These are phyloP conservation scores for Daedaleopsis sinensis DNA, from an alignment of 768 basidiomycete genomes.

Conservation along the genomic window DNA sequence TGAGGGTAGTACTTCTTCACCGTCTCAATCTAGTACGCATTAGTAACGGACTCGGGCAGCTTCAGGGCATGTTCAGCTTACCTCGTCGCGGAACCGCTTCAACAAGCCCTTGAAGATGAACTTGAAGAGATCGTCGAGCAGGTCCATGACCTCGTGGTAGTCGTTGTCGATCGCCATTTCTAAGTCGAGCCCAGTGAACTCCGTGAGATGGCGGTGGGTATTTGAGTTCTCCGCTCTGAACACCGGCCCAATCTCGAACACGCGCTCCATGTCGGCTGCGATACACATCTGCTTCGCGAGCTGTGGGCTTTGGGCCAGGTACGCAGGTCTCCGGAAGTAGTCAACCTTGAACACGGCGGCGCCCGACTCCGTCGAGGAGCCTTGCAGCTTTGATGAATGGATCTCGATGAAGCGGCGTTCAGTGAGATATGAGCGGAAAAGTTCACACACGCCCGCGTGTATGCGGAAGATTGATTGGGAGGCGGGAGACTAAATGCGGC, in stretches of 20 bases:
- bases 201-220: conserved; percentile 97
- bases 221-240: conserved; percentile 98
- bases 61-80: conserved; percentile 38
- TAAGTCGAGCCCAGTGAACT: conserved; percentile 97
- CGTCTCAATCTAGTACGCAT: conserved; percentile 33
- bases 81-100: conserved; percentile 76
- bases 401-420: conserved; percentile 86
- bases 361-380: conserved; percentile 93
- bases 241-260: conserved; percentile 95
- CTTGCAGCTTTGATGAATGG: conserved; percentile 95
- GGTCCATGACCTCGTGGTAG: conserved; percentile 95
- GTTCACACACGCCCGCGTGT: conserved; percentile 81
- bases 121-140: conserved; percentile 85
- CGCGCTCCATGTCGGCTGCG: conserved; percentile 96
- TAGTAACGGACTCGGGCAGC: neutral
- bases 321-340: conserved; percentile 96
- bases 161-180: conserved; percentile 99
- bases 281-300: conserved; percentile 99
- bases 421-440: conserved; percentile 85
- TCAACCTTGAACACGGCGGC: conserved; percentile 97
- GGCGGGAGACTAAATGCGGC: conserved; percentile 51
- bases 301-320: conserved; percentile 95
- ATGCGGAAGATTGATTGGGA: conserved; percentile 95
- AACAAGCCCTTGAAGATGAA: conserved; percentile 84
- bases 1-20: conserved; percentile 54